phyloP scores from a whole-genome alignment of 306 rosid genomes.

The Cucumis melo region DNA sequence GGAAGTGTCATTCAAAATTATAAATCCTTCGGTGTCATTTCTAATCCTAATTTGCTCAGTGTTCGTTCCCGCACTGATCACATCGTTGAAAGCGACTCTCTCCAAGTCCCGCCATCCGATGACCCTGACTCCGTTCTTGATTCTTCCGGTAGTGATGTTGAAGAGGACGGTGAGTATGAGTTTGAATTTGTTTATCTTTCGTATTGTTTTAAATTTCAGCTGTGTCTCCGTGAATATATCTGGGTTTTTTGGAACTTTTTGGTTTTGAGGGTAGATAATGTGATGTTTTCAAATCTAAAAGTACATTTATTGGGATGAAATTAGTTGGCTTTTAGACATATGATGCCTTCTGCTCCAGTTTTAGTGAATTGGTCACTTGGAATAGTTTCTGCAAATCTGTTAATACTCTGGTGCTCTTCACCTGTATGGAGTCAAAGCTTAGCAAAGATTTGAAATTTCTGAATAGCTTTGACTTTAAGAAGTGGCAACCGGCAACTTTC shows the following conservation, averaged over 20 bases:
- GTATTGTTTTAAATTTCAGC: background rate
- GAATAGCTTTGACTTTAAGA: background rate
- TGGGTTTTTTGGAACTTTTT: background rate
- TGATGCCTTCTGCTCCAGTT: background rate
- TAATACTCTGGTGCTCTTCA: background rate
- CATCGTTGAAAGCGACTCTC: constrained; percentile 35
- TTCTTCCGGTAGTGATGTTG: constrained; percentile 68
- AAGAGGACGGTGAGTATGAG: constrained; percentile 64
- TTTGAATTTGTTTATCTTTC: background rate
- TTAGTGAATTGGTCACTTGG: background rate
- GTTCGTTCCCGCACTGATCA: constrained; percentile 41
- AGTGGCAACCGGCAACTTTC: background rate
- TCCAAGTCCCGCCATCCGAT: constrained; percentile 24
- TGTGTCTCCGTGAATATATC: background rate
- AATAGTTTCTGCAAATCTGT: background rate
- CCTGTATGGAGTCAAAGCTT: background rate
- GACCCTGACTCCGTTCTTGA: constrained; percentile 10
- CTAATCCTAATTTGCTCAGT: constrained; percentile 59
- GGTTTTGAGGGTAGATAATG: background rate
- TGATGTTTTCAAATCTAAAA: background rate
- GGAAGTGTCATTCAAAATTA: constrained; percentile 59
- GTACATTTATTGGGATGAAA: background rate
- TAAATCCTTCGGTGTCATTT: constrained; percentile 57
- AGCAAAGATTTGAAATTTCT: background rate
- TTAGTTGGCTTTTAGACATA: background rate